These are phyloP conservation scores for Volvox reticuliferus DNA, from an alignment of 139 green algal species.

Conservation along the genomic window DNA sequence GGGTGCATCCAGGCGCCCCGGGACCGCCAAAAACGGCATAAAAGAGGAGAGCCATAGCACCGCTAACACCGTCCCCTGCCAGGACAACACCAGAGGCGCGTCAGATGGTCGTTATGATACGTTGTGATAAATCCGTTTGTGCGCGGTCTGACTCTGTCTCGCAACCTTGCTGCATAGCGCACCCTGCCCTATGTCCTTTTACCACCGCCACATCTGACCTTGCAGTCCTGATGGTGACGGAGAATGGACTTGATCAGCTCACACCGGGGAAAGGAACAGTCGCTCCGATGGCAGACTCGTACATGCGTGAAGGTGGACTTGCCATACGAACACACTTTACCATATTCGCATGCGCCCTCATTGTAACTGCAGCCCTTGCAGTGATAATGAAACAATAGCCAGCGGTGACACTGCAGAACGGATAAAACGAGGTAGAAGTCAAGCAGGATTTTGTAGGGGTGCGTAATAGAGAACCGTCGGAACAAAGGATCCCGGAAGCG, in stretches of 20 bases:
- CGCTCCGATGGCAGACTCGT: neutral
- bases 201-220: neutral
- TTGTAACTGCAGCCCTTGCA: neutral
- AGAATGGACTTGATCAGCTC: slow-evolving; percentile 22
- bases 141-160: too few relatives aligned
- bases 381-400: slow-evolving; percentile 33
- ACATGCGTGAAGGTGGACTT: slow-evolving; percentile 23
- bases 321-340: slow-evolving; percentile 8
- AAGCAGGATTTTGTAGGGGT: neutral
- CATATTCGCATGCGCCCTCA: neutral
- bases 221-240: neutral
- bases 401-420: slow-evolving; percentile 31
- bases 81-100: too few relatives aligned
- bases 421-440: neutral
- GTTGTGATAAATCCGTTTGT: too few relatives aligned
- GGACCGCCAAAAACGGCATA: neutral
- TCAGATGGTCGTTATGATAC: too few relatives aligned
- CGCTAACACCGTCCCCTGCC: too few relatives aligned
- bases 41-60: too few relatives aligned
- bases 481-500: neutral
- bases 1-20: too few relatives aligned
- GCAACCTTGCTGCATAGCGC: too few relatives aligned
- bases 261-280: neutral
- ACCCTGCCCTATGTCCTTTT: too few relatives aligned
- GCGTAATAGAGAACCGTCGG: neutral